Conservation (phyloP, 345 rosid species). For the Schrenkiella parvula region DNA sequence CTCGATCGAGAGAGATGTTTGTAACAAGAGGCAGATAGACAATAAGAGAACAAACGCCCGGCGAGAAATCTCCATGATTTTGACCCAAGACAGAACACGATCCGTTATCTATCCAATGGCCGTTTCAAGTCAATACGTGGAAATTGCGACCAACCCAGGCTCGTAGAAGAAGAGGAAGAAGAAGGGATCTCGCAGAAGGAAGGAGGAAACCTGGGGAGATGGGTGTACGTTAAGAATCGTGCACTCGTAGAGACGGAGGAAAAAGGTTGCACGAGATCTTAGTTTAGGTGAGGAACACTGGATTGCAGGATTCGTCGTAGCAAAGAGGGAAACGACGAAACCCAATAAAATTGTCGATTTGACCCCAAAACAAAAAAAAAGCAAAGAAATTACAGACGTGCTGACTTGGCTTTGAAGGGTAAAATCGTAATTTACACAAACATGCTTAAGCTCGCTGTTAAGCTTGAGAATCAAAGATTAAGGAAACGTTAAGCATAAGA, state of each 20-base stretch:
- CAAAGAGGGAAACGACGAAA: neutral
- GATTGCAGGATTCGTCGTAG: neutral
- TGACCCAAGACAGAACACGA: constrained; percentile 31
- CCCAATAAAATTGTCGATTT: neutral
- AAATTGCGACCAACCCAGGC: constrained; percentile 1
- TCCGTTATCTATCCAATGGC: constrained; percentile 28
- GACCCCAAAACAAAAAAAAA: neutral
- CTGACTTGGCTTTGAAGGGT: neutral
- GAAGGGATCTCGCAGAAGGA: constrained; percentile 17
- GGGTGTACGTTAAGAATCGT: constrained; percentile 58
- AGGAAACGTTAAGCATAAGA: neutral
- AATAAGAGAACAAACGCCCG: constrained; percentile 36
- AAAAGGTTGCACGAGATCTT: constrained; percentile 11
- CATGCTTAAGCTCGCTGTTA: too few species aligned
- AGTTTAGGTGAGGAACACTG: constrained; percentile 23
- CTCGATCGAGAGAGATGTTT: constrained; percentile 54
- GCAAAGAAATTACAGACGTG: neutral
- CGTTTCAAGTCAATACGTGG: constrained; percentile 23
- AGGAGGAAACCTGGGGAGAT: constrained; percentile 40
- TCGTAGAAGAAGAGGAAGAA: constrained; percentile 9
- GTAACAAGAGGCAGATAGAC: constrained; percentile 42
- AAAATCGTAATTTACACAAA: neutral
- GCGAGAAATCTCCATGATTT: constrained; percentile 49
- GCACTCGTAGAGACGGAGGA: constrained; percentile 30
- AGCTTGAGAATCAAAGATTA: too few species aligned